These are phyloP conservation scores for Hypoxylon sp. DNA, from an alignment of 2,329 filamentous ascomycete species.

Conservation along the genomic window DNA sequence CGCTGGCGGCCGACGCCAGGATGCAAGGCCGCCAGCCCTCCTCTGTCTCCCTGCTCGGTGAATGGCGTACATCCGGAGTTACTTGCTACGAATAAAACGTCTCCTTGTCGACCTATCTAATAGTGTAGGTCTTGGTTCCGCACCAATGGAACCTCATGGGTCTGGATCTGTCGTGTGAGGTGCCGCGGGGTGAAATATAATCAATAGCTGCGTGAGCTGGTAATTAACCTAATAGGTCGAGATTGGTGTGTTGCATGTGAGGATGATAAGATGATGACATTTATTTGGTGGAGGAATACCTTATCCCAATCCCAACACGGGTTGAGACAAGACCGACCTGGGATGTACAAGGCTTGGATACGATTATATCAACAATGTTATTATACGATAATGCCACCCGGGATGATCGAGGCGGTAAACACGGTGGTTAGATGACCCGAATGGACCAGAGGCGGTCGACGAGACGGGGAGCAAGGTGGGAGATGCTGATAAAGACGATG, in stretches of 20 bases:
- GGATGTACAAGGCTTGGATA: not conserved
- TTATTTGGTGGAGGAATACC: conserved; percentile 21
- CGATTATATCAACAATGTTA: not conserved
- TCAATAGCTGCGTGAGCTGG: conserved; percentile 23
- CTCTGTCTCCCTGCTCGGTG: conserved; percentile 20
- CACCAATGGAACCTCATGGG: conserved; percentile 24
- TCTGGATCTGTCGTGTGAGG: conserved; percentile 28
- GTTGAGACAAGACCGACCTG: conserved; percentile 13
- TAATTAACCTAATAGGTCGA: conserved; percentile 21
- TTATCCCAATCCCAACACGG: conserved; percentile 9
- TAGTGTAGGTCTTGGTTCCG: conserved; percentile 23
- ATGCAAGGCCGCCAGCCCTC: conserved; percentile 21
- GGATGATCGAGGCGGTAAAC: not conserved
- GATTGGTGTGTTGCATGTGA: conserved; percentile 17
- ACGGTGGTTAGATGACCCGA: conserved; percentile 2
- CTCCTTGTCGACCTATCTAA: conserved; percentile 7
- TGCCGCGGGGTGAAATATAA: conserved; percentile 12
- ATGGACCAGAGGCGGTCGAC: not conserved
- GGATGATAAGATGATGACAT: conserved; percentile 26
- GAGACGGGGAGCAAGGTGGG: not conserved
- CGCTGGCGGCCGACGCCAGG: conserved; percentile 26
- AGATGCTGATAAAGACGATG: not conserved
- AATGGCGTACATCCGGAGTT: conserved; percentile 21
- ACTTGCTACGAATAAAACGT: conserved; percentile 20
- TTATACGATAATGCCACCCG: not conserved